Evolutionary conservation across 1,139 yeast species (phyloP).

Genomic region (Hyphopichia burtonii): DNA sequence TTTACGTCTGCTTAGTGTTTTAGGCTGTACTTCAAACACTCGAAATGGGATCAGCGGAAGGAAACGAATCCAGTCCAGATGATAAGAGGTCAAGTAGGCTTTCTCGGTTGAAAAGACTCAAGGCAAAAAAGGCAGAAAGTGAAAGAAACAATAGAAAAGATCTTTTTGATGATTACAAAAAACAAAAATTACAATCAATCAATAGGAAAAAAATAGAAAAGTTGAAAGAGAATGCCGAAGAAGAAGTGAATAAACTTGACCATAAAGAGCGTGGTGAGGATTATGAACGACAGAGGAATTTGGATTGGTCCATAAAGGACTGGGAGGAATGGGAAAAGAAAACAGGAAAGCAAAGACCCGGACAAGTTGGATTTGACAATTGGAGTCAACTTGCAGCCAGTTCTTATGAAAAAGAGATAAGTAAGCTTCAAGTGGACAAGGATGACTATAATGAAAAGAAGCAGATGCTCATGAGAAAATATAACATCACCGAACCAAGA

Average conservation of each 20-base stretch:
- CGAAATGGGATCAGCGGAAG: no score
- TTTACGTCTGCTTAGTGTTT: no score
- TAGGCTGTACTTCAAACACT: no score
- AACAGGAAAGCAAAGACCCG: conserved; percentile 20
- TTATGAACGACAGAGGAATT: conserved; percentile 41
- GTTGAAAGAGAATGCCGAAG: conserved; percentile 11
- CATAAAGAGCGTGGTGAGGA: conserved; percentile 36
- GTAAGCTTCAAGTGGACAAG: conserved; percentile 37
- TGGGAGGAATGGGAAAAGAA: conserved; percentile 64
- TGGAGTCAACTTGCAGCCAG: conserved; percentile 53
- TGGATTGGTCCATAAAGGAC: conserved; percentile 69
- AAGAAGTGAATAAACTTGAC: conserved; percentile 24
- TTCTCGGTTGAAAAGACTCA: conserved; percentile 12
- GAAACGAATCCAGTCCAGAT: background rate
- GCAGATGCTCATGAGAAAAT: conserved; percentile 13
- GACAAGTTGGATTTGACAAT: conserved; percentile 29
- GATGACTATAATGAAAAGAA: conserved; percentile 41
- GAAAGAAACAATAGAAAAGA: conserved; percentile 20
- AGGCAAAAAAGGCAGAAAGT: conserved; percentile 16
- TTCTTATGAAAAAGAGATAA: conserved; percentile 50
- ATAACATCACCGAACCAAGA: conserved; percentile 1
- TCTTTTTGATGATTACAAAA: conserved; percentile 14
- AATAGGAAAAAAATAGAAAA: conserved; percentile 6
- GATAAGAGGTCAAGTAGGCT: background rate
- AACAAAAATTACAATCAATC: conserved; percentile 11